Evolutionary conservation across 2,329 filamentous ascomycete species (phyloP), one percentile per base, ranked within the genome.

Genomic region (Aspergillus fischeri): DNA sequence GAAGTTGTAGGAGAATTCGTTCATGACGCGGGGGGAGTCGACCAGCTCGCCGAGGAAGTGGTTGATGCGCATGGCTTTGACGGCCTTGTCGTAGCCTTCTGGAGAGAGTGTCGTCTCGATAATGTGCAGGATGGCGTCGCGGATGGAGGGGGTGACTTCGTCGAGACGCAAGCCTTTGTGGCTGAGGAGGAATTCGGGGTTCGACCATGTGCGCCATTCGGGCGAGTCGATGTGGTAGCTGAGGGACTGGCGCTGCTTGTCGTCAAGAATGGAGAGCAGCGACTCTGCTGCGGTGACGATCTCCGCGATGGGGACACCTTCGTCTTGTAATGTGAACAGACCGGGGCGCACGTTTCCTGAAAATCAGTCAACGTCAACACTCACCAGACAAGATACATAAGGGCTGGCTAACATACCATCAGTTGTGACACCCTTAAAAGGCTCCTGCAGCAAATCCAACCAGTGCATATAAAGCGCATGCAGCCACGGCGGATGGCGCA

Each of bases 1-100:
- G 58, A 91, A 87, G 73, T 91, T 91, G 79, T 92, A 92, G 1
- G 86, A 89, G 74, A 82, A 84, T 69, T 90, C 83, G 74, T 91
- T 91, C 81, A 89, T 85, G 53, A 92, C 82, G 5, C 75, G 70
- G 0, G 83, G 80, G 0, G 84, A 80, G 35, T 83, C 67, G 51
- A 89, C 85, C 0, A 91, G 78, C 58, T 89, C 81, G 48, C 88
- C 89, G 0, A 92, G 80, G 73, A 91, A 91, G 55, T 86, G 84
- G 71, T 92, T 91, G 68, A 90, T 84, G 56, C 84, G 84, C 87
- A 90, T 91, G 0, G 88, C 87, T 0, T 77, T 79, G 1, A 87
- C 56, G 8, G 88, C 88, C 66, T 92, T 91, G 20, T 80, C 71
- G 73, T 90, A 92, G 14, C 89, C 89, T 67, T 89, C 86, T 0